phyloP scores from a whole-genome alignment of 116 monocot genomes.

The Posidonia oceanica region DNA sequence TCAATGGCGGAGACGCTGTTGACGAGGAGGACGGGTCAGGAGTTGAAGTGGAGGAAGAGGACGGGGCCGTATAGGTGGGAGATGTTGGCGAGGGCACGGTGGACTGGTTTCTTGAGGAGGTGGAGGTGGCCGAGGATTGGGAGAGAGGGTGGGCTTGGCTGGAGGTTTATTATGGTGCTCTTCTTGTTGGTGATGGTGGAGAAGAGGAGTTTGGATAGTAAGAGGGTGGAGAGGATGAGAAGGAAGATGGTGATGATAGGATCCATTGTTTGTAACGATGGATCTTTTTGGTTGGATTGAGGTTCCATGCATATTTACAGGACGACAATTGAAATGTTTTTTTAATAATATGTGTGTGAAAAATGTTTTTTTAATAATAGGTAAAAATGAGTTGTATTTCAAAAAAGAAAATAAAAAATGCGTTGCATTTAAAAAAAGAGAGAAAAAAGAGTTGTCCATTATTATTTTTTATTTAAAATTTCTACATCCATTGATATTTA shows the following conservation, averaged over 20 bases:
- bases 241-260: conserved; percentile 4
- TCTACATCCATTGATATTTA: too few relatives aligned
- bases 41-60: conserved; percentile 38
- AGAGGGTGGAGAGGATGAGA: conserved; percentile 3
- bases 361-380: too few relatives aligned
- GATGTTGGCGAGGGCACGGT: conserved; percentile 28
- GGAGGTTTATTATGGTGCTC: not conserved
- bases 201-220: not conserved
- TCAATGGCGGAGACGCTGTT: conserved; percentile 25
- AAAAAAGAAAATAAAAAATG: too few relatives aligned
- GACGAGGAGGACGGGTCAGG: conserved; percentile 29
- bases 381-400: too few relatives aligned
- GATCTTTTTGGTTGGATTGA: too few relatives aligned
- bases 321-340: too few relatives aligned
- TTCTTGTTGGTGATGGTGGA: not conserved
- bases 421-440: too few relatives aligned
- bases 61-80: conserved; percentile 29
- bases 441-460: too few relatives aligned
- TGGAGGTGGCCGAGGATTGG: conserved; percentile 50
- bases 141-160: conserved; percentile 11
- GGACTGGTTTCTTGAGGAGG: conserved; percentile 32
- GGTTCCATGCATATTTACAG: too few relatives aligned
- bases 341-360: too few relatives aligned
- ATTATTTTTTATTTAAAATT: too few relatives aligned
- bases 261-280: not conserved